phyloP scores from a whole-genome alignment of 768 basidiomycete species.

The Pisolithus orientalis region DNA sequence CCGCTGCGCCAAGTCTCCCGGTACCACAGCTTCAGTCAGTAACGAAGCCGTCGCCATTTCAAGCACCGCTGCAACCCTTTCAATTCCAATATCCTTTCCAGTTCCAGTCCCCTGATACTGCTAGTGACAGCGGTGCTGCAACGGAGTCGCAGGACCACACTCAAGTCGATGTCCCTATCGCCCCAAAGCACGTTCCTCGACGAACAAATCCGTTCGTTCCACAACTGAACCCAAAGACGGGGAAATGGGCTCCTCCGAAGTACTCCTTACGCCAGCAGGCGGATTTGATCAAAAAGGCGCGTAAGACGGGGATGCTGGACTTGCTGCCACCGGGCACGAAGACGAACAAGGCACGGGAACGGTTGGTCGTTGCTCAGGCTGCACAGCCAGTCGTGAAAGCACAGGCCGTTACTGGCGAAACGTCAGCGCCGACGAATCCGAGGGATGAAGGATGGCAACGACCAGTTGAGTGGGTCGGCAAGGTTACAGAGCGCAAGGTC shows the following conservation, averaged over 20 bases:
- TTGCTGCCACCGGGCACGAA: slow-evolving; percentile 70
- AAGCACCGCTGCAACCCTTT: slow-evolving; percentile 19
- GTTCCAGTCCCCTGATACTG: slow-evolving; percentile 2
- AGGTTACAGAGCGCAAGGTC: slow-evolving; percentile 32
- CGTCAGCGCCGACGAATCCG: neutral
- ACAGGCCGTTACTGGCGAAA: slow-evolving; percentile 6
- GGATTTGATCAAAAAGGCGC: slow-evolving; percentile 70
- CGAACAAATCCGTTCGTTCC: slow-evolving; percentile 66
- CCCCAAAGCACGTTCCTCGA: neutral
- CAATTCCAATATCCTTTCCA: slow-evolving; percentile 15
- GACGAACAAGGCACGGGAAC: slow-evolving; percentile 16
- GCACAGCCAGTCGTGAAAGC: slow-evolving; percentile 3
- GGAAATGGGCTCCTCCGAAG: slow-evolving; percentile 61
- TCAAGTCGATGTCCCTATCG: neutral
- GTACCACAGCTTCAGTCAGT: neutral
- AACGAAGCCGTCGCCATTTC: slow-evolving; percentile 7
- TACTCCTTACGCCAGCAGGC: slow-evolving; percentile 75
- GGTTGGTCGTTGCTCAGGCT: slow-evolving; percentile 8
- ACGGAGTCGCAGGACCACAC: neutral
- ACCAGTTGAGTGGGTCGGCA: slow-evolving; percentile 37
- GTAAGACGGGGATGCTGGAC: slow-evolving; percentile 42
- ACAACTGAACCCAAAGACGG: slow-evolving; percentile 49
- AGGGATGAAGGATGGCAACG: slow-evolving; percentile 15
- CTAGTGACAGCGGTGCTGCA: neutral
- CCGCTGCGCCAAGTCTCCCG: neutral